phyloP scores from a whole-genome alignment of 148 eudicot genomes.

The Camellia lanceoleosa region DNA sequence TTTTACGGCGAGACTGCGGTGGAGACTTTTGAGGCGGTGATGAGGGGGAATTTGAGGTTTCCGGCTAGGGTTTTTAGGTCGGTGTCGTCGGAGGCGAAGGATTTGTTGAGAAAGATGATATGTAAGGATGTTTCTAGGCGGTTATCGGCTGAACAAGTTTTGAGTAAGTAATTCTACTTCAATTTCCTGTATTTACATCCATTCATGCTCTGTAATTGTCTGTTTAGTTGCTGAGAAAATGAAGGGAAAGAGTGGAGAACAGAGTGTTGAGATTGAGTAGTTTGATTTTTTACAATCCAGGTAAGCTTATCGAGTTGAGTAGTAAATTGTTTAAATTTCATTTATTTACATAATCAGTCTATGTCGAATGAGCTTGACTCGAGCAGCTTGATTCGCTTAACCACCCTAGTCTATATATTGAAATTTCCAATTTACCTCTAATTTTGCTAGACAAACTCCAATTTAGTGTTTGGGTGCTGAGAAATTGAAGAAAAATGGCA shows the following conservation, averaged over 20 bases:
- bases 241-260: not conserved
- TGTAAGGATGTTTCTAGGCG: conserved; percentile 72
- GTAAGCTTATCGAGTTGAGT: no score
- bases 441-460: not conserved
- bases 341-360: no score
- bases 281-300: no score
- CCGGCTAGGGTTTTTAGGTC: conserved; percentile 66
- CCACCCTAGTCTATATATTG: no score
- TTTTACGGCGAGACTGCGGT: conserved; percentile 65
- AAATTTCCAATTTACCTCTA: no score
- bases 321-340: no score
- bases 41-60: conserved; percentile 71
- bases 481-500: no score
- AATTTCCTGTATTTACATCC: not conserved
- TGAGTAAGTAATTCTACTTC: conserved; percentile 44
- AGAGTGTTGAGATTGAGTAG: no score
- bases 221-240: conserved; percentile 6
- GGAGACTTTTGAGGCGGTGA: conserved; percentile 72
- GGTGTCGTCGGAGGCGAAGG: conserved; percentile 71
- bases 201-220: not conserved
- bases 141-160: conserved; percentile 79
- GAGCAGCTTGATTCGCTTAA: no score
- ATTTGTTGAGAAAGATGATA: conserved; percentile 83
- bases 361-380: no score
- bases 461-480: no score